Conservation (phyloP, 257 asterid genomes). For the Ligustrum vulgare region DNA sequence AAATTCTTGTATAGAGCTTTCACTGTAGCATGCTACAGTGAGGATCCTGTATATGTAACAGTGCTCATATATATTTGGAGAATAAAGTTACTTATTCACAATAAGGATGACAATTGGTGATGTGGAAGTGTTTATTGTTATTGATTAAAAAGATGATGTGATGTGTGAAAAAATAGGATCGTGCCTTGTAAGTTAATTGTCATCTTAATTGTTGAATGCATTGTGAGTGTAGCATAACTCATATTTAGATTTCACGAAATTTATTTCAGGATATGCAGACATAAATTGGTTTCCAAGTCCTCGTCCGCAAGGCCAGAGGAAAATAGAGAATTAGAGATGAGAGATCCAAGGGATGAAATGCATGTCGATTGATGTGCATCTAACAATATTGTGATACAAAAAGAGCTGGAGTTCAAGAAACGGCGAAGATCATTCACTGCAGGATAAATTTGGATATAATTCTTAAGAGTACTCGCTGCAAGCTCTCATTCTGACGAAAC, state of each 20-base stretch:
- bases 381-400: conserved; percentile 4
- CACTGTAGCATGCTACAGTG: too few relatives aligned
- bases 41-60: too few relatives aligned
- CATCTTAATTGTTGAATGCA: too few relatives aligned
- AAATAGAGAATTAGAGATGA: conserved; percentile 33
- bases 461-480: conserved; percentile 1
- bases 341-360: conserved; percentile 51
- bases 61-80: too few relatives aligned
- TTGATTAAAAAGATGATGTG: too few relatives aligned
- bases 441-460: conserved; percentile 21
- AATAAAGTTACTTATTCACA: too few relatives aligned
- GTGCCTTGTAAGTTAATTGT: too few relatives aligned
- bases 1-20: too few relatives aligned
- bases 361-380: conserved; percentile 43
- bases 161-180: too few relatives aligned
- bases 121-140: too few relatives aligned
- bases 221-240: too few relatives aligned
- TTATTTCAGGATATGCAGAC: conserved; percentile 73
- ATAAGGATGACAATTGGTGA: too few relatives aligned
- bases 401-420: conserved; percentile 27
- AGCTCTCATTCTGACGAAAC: conserved; percentile 12
- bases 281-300: conserved; percentile 42
- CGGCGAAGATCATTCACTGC: conserved; percentile 3
- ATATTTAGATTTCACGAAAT: conserved; percentile 20
- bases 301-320: conserved; percentile 39